Percentiles rank a stretch among this genome's conserved stretches.
phyloP scores from a whole-genome alignment of 2,329 filamentous ascomycete species.

The Rosellinia necatrix region DNA sequence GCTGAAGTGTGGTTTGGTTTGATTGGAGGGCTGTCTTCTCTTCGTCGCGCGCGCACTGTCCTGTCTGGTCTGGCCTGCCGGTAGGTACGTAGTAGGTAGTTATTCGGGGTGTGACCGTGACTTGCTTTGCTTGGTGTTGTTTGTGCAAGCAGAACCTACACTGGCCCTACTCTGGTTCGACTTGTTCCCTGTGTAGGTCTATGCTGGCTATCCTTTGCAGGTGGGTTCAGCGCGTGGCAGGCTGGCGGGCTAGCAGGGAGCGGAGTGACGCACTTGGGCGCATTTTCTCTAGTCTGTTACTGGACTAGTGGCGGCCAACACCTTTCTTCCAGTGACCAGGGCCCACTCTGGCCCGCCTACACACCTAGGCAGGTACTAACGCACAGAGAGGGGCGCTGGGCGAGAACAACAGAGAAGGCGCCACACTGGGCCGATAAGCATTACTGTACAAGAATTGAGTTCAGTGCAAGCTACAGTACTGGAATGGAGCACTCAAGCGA shows the following conservation, averaged over 20 bases:
- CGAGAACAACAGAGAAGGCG: too few species aligned
- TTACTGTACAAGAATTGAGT: slow-evolving; percentile 23
- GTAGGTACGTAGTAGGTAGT: too few species aligned
- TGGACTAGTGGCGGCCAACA: slow-evolving; percentile 16
- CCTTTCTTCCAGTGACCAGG: background rate
- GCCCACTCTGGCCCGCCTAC: too few species aligned
- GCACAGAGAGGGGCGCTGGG: too few species aligned
- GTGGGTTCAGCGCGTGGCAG: slow-evolving; percentile 19
- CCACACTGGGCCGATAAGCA: slow-evolving; percentile 20
- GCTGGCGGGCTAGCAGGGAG: slow-evolving; percentile 18
- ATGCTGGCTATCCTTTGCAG: slow-evolving; percentile 22
- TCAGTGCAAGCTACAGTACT: slow-evolving; percentile 22
- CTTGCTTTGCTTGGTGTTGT: too few species aligned
- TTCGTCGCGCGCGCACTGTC: slow-evolving; percentile 16
- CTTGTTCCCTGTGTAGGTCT: too few species aligned
- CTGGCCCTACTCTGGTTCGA: too few species aligned
- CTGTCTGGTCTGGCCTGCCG: too few species aligned
- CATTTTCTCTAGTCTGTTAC: slow-evolving; percentile 7
- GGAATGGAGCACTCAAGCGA: slow-evolving; percentile 27
- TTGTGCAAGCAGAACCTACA: too few species aligned
- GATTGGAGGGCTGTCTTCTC: slow-evolving; percentile 18
- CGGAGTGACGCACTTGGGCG: slow-evolving; percentile 8
- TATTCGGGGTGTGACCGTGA: too few species aligned
- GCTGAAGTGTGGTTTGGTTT: slow-evolving; percentile 11
- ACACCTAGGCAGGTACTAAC: too few species aligned